phyloP scores from a whole-genome alignment of 768 basidiomycete genomes.

The Mrakia hoshinonis region DNA sequence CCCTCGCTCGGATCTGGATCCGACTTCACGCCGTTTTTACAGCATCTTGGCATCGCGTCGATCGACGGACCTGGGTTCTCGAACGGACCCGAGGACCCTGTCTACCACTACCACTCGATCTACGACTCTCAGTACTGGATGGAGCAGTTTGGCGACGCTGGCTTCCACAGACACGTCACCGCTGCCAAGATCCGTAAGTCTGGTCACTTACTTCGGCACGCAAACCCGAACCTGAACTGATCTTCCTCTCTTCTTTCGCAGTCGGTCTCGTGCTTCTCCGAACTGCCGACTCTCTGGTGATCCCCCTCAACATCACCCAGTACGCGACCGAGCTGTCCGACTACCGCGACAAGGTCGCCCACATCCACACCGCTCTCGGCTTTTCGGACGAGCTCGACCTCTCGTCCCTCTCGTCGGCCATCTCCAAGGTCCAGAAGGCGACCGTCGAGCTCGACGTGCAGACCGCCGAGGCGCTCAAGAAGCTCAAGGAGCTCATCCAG shows the following conservation, averaged over 20 bases:
- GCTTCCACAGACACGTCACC: conserved; percentile 55
- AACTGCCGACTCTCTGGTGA: conserved; percentile 49
- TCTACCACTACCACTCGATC: conserved; percentile 56
- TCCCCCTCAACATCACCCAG: conserved; percentile 63
- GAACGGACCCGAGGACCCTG: conserved; percentile 41
- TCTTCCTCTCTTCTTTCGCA: not conserved
- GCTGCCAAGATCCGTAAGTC: conserved; percentile 31
- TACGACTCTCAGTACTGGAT: conserved; percentile 43
- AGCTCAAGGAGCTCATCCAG: conserved; percentile 32
- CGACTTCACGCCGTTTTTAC: conserved; percentile 87
- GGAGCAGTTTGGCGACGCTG: conserved; percentile 65
- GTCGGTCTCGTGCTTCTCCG: conserved; percentile 41
- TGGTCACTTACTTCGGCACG: not conserved
- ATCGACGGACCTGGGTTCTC: conserved; percentile 38
- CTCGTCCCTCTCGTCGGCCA: conserved; percentile 35
- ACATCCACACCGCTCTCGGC: conserved; percentile 38
- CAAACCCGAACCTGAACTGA: not conserved
- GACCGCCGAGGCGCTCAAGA: conserved; percentile 31
- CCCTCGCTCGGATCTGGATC: conserved; percentile 66
- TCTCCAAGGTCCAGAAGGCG: conserved; percentile 37
- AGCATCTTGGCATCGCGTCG: conserved; percentile 56
- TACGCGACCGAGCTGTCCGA: conserved; percentile 52
- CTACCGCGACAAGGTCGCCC: conserved; percentile 56
- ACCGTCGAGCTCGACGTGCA: conserved; percentile 39
- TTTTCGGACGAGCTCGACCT: conserved; percentile 34